These are phyloP conservation scores for Colletotrichum chrysophilum DNA, from an alignment of 2,329 filamentous ascomycete species.

Conservation along the genomic window DNA sequence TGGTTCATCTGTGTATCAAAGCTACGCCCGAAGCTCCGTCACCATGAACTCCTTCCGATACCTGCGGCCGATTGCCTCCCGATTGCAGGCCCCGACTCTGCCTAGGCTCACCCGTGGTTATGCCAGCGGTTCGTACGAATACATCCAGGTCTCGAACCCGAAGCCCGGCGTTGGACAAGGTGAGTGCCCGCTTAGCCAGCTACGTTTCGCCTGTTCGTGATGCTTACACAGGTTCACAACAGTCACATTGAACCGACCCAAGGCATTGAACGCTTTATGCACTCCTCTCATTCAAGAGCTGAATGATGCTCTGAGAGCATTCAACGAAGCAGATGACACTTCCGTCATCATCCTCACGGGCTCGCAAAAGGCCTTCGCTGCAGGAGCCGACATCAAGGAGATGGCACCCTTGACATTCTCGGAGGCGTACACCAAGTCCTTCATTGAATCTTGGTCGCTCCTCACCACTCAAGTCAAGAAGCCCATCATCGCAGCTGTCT, in stretches of 20 bases:
- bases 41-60: slow-evolving; percentile 61
- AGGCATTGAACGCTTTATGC: slow-evolving; percentile 92
- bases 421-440: slow-evolving; percentile 84
- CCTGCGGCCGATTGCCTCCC: slow-evolving; percentile 65
- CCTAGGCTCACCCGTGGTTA: slow-evolving; percentile 62
- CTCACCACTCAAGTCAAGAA: slow-evolving; percentile 87
- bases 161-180: slow-evolving; percentile 90
- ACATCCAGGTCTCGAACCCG: slow-evolving; percentile 81
- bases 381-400: slow-evolving; percentile 98
- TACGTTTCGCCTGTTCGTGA: slow-evolving; percentile 8
- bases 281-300: slow-evolving; percentile 91
- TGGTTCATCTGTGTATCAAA: not conserved
- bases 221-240: slow-evolving; percentile 12
- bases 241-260: slow-evolving; percentile 95
- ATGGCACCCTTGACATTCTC: slow-evolving; percentile 94
- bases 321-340: slow-evolving; percentile 73
- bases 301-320: slow-evolving; percentile 75
- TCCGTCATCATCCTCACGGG: slow-evolving; percentile 86
- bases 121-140: slow-evolving; percentile 69
- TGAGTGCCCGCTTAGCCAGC: slow-evolving; percentile 44
- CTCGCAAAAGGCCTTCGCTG: slow-evolving; percentile 88
- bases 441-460: slow-evolving; percentile 94
- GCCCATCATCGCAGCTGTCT: slow-evolving; percentile 91
- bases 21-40: slow-evolving; percentile 9
- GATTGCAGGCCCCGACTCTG: slow-evolving; percentile 62